phyloP scores from a whole-genome alignment of 2,329 filamentous ascomycete genomes.

The Neonectria sp. region DNA sequence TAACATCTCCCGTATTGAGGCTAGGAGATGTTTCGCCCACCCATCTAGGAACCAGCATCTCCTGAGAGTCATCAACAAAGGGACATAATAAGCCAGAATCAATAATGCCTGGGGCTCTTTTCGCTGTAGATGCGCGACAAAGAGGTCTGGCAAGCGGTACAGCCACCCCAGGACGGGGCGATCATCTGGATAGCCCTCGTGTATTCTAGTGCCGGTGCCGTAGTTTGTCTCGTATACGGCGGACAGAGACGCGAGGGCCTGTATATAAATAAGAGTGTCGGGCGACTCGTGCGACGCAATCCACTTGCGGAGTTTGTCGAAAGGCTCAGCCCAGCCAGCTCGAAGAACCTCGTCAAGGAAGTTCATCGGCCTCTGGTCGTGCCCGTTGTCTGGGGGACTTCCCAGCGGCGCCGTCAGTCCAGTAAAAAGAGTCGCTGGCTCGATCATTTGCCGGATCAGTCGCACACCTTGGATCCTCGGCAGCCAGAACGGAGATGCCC shows the following conservation, averaged over 20 bases:
- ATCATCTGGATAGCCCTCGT: constrained; percentile 36
- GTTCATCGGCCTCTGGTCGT: constrained; percentile 40
- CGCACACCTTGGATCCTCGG: constrained; percentile 47
- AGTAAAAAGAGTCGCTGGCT: constrained; percentile 46
- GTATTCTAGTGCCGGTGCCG: constrained; percentile 35
- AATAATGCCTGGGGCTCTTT: constrained; percentile 47
- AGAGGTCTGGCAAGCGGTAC: constrained; percentile 47
- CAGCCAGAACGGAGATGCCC: constrained; percentile 42
- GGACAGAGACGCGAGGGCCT: constrained; percentile 39
- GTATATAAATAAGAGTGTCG: constrained; percentile 43
- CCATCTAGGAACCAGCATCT: constrained; percentile 33
- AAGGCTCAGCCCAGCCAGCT: constrained; percentile 40
- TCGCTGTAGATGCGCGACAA: constrained; percentile 44
- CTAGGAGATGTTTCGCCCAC: constrained; percentile 40
- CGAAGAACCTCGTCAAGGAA: constrained; percentile 38
- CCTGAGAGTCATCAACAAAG: constrained; percentile 31
- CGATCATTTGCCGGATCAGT: constrained; percentile 43
- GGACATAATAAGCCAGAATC: constrained; percentile 44
- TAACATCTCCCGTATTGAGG: constrained; percentile 40
- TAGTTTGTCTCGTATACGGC: constrained; percentile 47
- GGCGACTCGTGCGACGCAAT: constrained; percentile 43
- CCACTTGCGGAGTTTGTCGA: constrained; percentile 43
- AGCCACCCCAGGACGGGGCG: constrained; percentile 48
- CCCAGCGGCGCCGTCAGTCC: constrained; percentile 46
- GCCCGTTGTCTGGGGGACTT: constrained; percentile 20